Evolutionary conservation across 2,329 filamentous ascomycete genomes (phyloP), one percentile per base, ranked within the genome.

Genomic region (Ceratocystis destructans): DNA sequence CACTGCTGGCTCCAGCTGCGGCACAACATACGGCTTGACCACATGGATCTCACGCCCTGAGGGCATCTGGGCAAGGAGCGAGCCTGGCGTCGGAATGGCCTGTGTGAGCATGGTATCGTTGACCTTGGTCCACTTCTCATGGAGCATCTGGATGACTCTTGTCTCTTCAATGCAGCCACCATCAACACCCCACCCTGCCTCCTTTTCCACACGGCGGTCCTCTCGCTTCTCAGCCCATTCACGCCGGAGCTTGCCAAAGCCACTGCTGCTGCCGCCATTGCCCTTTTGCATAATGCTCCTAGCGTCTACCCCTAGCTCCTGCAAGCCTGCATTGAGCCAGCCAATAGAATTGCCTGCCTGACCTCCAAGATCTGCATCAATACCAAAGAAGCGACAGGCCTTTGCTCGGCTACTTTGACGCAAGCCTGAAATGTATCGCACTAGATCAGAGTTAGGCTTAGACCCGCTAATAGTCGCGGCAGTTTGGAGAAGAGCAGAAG

Each of bases 31-130:
- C 0, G 84, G 79, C 71, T 86, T 87, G 45, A 90, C 78, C 0
- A 79, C 82, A 70, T 95, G 88, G 64, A 96, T 90, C 71, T 96
- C 92, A 69, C 93, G 84, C 1, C 93, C 93, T 1, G 89, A 93
- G 0, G 94, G 93, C 78, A 97, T 88, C 68, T 84, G 86, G 5
- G 88, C 82, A 3, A 96, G 76, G 8, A 96, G 77, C 0, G 88
- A 83, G 15, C 86, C 86, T 3, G 83, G 81, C 0, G 88, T 80
- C 0, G 92, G 90, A 41, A 97, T 82, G 1, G 79, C 66, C 73
- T 96, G 90, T 0, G 90, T 87, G 68, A 92, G 90, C 71, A 96
- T 87, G 20, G 89, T 96, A 75, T 96, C 90, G 73, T 99, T 99
- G 76, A 91, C 85, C 77, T 91, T 94, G 69, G 84, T 85, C 93